phyloP scores from a whole-genome alignment of 2,329 filamentous ascomycete species.

The Trichoderma citrinoviride region DNA sequence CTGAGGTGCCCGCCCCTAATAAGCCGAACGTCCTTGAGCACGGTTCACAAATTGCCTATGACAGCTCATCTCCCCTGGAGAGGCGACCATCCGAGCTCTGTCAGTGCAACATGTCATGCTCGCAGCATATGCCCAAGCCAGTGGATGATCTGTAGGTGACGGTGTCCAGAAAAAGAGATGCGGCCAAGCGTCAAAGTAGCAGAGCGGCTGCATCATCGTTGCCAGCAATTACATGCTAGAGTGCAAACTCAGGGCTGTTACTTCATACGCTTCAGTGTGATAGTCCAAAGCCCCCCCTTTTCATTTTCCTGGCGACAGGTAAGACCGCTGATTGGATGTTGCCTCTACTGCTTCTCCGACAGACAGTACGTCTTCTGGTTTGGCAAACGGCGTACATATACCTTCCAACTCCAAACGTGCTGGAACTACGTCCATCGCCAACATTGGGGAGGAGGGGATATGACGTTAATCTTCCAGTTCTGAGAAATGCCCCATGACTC shows the following conservation, averaged over 20 bases:
- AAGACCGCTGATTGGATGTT: not conserved
- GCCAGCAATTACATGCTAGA: not conserved
- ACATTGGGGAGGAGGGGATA: not conserved
- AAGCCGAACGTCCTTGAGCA: not conserved
- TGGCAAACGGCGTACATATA: not conserved
- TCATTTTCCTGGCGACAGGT: not conserved
- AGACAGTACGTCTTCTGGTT: not conserved
- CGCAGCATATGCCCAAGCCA: not conserved
- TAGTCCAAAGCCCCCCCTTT: not conserved
- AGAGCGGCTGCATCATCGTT: not conserved
- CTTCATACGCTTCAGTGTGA: not conserved
- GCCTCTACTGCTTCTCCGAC: not conserved
- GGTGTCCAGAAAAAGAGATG: not conserved
- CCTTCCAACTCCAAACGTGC: too few species aligned
- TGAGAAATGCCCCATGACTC: not conserved
- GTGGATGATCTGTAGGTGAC: not conserved
- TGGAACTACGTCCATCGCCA: not conserved
- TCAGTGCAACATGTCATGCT: not conserved
- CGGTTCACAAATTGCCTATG: conserved; percentile 4
- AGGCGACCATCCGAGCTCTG: not conserved
- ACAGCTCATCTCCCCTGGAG: not conserved
- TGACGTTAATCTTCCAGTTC: not conserved
- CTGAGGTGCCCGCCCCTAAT: not conserved
- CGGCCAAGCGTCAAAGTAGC: not conserved
- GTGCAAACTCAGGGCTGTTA: not conserved